phyloP scores from a whole-genome alignment of 2,329 filamentous ascomycete genomes.

The Sporothrix humicola region DNA sequence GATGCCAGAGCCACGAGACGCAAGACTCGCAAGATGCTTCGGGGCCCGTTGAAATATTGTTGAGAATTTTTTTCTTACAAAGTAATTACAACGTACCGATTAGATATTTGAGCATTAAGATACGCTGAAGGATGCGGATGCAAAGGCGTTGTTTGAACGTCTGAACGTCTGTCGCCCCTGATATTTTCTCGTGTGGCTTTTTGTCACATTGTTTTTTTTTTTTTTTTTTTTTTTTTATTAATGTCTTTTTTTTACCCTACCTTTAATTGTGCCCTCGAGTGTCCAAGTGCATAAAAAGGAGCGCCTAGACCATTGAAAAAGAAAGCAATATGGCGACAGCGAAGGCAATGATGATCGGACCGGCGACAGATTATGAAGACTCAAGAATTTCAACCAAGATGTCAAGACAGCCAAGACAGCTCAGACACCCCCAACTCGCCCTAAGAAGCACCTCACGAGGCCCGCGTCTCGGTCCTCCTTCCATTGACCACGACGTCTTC shows the following conservation, averaged over 20 bases:
- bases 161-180: background rate
- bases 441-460: background rate
- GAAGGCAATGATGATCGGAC: background rate
- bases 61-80: too few species aligned
- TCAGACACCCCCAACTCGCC: background rate
- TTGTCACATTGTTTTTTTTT: background rate
- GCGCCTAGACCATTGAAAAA: background rate
- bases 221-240: background rate
- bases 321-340: background rate
- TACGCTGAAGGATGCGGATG: background rate
- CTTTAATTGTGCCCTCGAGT: background rate
- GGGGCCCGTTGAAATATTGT: background rate
- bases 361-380: background rate
- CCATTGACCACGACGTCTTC: background rate
- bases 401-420: background rate
- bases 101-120: background rate
- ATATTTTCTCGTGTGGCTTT: background rate
- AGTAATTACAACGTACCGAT: too few species aligned
- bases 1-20: conserved; percentile 10
- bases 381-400: background rate
- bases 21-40: background rate
- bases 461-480: conserved; percentile 1
- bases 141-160: conserved; percentile 2
- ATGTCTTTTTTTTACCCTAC: background rate
- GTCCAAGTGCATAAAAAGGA: background rate